Base-by-base conservation (phyloP, 2,329 filamentous ascomycete genomes). In the Leptosphaerulina australis region DNA sequence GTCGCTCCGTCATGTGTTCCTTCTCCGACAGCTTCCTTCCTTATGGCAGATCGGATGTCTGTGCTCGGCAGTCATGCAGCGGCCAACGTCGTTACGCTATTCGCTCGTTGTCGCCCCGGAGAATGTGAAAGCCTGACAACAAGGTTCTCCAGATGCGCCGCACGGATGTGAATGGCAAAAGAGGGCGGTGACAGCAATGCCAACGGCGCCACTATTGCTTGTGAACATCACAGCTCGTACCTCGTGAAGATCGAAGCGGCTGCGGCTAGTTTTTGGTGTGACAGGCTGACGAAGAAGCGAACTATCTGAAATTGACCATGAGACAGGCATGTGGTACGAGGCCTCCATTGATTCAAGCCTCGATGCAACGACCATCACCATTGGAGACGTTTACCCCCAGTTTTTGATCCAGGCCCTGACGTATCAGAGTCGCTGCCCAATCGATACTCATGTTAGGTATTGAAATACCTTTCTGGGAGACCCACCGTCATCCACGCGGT, bases 91-190 rank as follows among this genome's bases (percentile, higher is more conserved):
- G 4, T 14, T 17, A 29, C 8, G 14, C 29, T 22, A 53, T 44
- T 43, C 26, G 34, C 21, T 50, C 38, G 14, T 43, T 52, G 38
- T 47, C 33, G 36, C 21, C 15, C 43, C 36, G 24, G 36, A 34
- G 31, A 38, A 26, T 44, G 48, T 46, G 30, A 12, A 55, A 26
- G 56, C 50, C 51, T 55, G 36, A 56, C n/a, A 44, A 49, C 62
- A 66, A 52, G 64, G 60, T 66, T 67, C 64, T 68, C 66, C 63
- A 66, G 61, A 68, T 61, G 46, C 55, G 58, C 58, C 56, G 54
- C 62, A 61, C 64, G 63, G 66, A 35, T 68, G 61, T 66, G 62
- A 63, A 65, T 49, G 58, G 52, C 48, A 63, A 58, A 54, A 33
- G 58, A n/a, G 59, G 50, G 59, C 51, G 44, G 62, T 58, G 40